Evolutionary conservation across 2,329 filamentous ascomycete species (phyloP), one percentile per base, ranked within the genome.

Genomic region (Fusarium oxysporum): DNA sequence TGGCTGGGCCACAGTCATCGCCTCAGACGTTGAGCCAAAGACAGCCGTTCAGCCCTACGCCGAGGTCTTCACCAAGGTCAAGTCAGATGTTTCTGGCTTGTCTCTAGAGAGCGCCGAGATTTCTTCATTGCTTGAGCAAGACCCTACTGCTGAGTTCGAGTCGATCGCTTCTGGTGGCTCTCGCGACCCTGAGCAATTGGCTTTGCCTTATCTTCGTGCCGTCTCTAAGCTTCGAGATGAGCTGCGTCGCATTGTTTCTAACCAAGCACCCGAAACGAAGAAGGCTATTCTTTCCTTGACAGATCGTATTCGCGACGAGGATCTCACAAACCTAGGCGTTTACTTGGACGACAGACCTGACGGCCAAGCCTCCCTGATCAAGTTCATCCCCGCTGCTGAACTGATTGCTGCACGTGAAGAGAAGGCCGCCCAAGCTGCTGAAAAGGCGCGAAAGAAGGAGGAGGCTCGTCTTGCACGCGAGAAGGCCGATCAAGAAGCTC

Each of bases 301-400:
- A 73, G 96, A 97, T 79, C 87, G 89, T 23, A 89, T 98, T 47
- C 92, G 95, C 58, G 93, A 98, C 80, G 87, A 90, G 14, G 91
- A 95, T 63, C 89, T 98, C 16, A 95, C 93, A 77, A 91, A 95
- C 65, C 85, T 97, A 0, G 93, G 92, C 41, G 92, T 98, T 65
- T 97, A 97, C 78, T 90, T 98, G 2, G 95, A 98, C 79, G 95
- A 98, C 78, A 90, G 94, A 55, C 84, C 84, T n/a, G 88, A 88
- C 51, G 85, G 85, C 61, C 87, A 87, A 79, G 92, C 90, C 1
- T 94, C 94, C 1, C 87, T 97, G 37, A 92, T 97, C 69, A 91
- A 90, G 77, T 90, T 91, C 67, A 84, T 90, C 14, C 87, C 88
- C 0, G 87, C 86, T 8, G 82, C 85, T 8, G 87, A 90, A 69